A percentile compares a stretch with the other conserved stretches of the same genome.
Conservation (phyloP, 345 rosid genomes). For the Gossypium rotundifolium region DNA sequence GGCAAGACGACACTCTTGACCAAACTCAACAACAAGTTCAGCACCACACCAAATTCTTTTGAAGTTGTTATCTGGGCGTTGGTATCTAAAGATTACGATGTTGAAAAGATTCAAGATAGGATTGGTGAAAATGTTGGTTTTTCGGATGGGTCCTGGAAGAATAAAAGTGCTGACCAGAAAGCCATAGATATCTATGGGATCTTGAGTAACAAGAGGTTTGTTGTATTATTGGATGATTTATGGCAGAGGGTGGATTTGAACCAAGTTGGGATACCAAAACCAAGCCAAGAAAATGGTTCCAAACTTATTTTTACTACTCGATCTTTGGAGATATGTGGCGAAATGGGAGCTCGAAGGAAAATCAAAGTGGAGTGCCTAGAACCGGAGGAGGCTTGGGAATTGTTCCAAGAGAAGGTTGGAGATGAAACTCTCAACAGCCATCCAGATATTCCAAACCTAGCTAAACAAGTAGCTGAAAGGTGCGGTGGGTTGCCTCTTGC, state of each 20-base stretch:
- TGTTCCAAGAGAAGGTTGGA: too few species aligned
- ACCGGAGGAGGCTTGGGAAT: too few species aligned
- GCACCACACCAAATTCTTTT: not conserved
- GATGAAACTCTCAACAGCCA: too few species aligned
- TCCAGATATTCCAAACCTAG: too few species aligned
- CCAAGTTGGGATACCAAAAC: not conserved
- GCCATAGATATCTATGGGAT: not conserved
- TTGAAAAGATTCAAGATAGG: not conserved
- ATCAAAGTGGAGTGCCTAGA: not conserved
- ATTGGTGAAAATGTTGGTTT: not conserved
- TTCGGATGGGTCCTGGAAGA: not conserved
- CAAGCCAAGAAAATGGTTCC: not conserved
- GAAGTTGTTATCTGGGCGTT: not conserved
- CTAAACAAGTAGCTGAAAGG: not conserved
- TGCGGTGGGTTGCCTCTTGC: not conserved
- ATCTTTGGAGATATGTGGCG: conserved; percentile 11
- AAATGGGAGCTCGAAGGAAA: conserved; percentile 18
- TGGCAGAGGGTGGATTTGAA: not conserved
- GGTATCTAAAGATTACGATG: not conserved
- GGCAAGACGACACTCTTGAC: not conserved
- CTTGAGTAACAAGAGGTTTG: not conserved
- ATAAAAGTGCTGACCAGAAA: not conserved
- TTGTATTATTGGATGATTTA: not conserved
- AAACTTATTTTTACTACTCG: conserved; percentile 30
- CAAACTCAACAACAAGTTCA: not conserved